phyloP scores from a whole-genome alignment of 2,329 filamentous ascomycete genomes.

The Dendrostoma leiphaemia region DNA sequence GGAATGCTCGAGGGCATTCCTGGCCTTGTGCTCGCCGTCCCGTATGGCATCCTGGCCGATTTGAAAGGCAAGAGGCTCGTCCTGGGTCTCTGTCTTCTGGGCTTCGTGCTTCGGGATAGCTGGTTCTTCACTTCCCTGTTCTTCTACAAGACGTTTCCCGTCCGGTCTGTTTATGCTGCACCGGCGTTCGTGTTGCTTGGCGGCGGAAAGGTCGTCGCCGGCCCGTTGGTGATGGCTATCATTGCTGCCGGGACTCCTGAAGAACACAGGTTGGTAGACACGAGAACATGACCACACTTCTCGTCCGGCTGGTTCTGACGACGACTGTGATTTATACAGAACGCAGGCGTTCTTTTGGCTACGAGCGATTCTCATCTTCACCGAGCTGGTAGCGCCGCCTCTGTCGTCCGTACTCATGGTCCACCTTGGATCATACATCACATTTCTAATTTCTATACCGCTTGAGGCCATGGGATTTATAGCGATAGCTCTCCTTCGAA shows the following conservation, averaged over 20 bases:
- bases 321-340: too few relatives aligned
- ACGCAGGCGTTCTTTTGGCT: too few relatives aligned
- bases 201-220: conserved; percentile 11
- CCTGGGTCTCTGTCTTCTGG: conserved; percentile 3
- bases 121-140: conserved; percentile 12
- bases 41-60: conserved; percentile 18
- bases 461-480: too few relatives aligned
- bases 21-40: conserved; percentile 13
- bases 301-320: too few relatives aligned
- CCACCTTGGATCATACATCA: too few relatives aligned
- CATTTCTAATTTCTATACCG: too few relatives aligned
- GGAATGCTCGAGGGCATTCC: conserved; percentile 11
- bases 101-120: conserved; percentile 2
- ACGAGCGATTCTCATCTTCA: too few relatives aligned
- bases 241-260: conserved; percentile 12
- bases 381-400: too few relatives aligned
- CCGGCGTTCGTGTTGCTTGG: conserved; percentile 12
- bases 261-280: neutral
- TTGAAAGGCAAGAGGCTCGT: conserved; percentile 7
- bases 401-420: too few relatives aligned
- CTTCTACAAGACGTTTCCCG: conserved; percentile 10
- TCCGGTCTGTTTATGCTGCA: conserved; percentile 7
- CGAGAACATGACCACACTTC: conserved; percentile 12
- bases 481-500: too few relatives aligned
- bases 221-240: conserved; percentile 14